Evolutionary conservation across 2,329 filamentous ascomycete genomes (phyloP), one percentile per base, ranked within the genome.

Genomic region (Colletotrichum sp.): DNA sequence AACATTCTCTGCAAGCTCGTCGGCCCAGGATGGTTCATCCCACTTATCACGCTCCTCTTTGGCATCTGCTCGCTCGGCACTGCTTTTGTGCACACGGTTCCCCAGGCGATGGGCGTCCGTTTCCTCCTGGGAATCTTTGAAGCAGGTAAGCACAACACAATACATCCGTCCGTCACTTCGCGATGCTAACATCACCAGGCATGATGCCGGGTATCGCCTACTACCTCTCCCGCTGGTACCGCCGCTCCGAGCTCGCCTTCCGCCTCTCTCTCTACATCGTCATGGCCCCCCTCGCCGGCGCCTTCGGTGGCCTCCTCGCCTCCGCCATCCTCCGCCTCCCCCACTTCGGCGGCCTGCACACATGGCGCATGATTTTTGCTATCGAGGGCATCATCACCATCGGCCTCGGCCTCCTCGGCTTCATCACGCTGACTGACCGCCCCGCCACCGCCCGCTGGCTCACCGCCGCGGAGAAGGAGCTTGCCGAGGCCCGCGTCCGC

Each of bases 341-440:
- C 29, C 80, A 84, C 61, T 88, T 93, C 68, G 92, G 91, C 8
- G 80, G 84, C 6, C 81, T 93, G 0, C 84, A 83, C 29, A 83
- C 81, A 7, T 94, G 93, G 93, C 85, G 92, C 9, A 93, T 93
- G 91, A 93, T 94, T 66, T 94, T 94, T 69, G 88, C 87, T 6
- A 90, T 94, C n/a, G 93, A 94, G 79, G 93, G 93, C 24, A 90
- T 93, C 77, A 89, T 93, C 76, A 86, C 84, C 3, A 77, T 81
- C 73, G 84, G 85, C 1, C 80, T 94, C 0, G 84, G 87, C 0
- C 15, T 93, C 3, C 84, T 94, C 36, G 81, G 86, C 15, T 92
- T 93, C 80, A 74, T 92, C 76, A 92, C 90, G 0, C 82, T 94
- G 15, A 93, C 92, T 2, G 92, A 94, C 80, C 87, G 91, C 0